These are phyloP conservation scores for Fusarium secorum DNA, from an alignment of 2,329 filamentous ascomycete species.

Conservation along the genomic window DNA sequence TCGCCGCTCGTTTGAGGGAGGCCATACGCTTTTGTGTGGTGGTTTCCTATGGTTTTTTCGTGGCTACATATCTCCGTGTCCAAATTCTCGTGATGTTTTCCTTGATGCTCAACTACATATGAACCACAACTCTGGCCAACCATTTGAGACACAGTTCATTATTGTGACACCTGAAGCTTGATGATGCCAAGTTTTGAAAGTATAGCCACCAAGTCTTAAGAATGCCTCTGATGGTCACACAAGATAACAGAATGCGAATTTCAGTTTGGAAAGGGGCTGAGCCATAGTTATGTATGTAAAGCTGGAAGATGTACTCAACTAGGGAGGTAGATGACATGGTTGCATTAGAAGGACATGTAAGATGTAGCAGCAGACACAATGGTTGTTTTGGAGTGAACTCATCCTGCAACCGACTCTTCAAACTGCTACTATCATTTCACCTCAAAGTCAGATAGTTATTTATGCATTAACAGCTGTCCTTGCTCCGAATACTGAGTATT, in stretches of 20 bases:
- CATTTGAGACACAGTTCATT: background rate
- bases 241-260: background rate
- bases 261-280: background rate
- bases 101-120: background rate
- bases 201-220: background rate
- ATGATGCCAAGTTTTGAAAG: background rate
- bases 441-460: background rate
- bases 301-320: background rate
- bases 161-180: background rate
- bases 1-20: constrained; percentile 56
- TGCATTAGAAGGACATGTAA: background rate
- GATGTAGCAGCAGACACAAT: background rate
- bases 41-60: constrained; percentile 54
- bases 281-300: background rate
- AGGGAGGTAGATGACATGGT: background rate
- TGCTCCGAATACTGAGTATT: background rate
- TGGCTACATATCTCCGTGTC: constrained; percentile 48
- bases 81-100: background rate
- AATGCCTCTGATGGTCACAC: background rate
- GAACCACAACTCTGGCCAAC: background rate
- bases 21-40: constrained; percentile 50
- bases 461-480: background rate
- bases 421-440: background rate
- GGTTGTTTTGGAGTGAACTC: background rate
- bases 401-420: background rate